A percentile compares a stretch with the other conserved stretches of the same genome.
phyloP scores from a whole-genome alignment of 495 filamentous ascomycete species.

The Lasiosphaeriaceae sp. region DNA sequence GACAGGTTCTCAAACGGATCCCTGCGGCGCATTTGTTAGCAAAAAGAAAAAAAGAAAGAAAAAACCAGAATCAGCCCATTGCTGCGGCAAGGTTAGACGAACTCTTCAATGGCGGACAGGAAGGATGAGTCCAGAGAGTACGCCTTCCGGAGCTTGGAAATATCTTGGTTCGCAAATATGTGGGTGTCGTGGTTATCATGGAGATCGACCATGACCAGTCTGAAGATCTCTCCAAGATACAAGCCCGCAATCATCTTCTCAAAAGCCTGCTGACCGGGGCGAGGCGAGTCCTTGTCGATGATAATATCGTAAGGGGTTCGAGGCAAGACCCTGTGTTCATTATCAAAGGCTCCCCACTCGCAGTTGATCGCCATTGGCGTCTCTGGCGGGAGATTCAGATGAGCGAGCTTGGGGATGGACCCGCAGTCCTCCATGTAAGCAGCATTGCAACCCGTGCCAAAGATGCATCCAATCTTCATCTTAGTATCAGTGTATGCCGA shows the following conservation, averaged over 20 bases:
- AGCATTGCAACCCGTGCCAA: conserved; percentile 97
- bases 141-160: conserved; percentile 69
- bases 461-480: conserved; percentile 96
- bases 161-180: conserved; percentile 82
- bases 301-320: conserved; percentile 79
- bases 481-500: conserved; percentile 88
- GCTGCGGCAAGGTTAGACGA: conserved; percentile 13
- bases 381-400: conserved; percentile 86
- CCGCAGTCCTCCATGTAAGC: conserved; percentile 96
- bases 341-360: conserved; percentile 98
- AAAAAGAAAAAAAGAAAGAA: no score
- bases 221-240: conserved; percentile 94
- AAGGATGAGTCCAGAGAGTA: conserved; percentile 91
- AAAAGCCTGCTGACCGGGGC: conserved; percentile 92
- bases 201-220: conserved; percentile 80
- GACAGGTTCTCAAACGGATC: conserved; percentile 92
- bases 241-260: conserved; percentile 98
- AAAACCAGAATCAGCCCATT: neutral
- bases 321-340: conserved; percentile 89
- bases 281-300: conserved; percentile 89
- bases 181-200: conserved; percentile 69
- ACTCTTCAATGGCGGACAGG: conserved; percentile 92
- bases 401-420: conserved; percentile 87
- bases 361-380: conserved; percentile 98
- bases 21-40: conserved; percentile 33